Evolutionary conservation across 352 stramenopile genomes (phyloP), one percentile per base, ranked within the genome.

Genomic region (Phytophthora palmivora): DNA sequence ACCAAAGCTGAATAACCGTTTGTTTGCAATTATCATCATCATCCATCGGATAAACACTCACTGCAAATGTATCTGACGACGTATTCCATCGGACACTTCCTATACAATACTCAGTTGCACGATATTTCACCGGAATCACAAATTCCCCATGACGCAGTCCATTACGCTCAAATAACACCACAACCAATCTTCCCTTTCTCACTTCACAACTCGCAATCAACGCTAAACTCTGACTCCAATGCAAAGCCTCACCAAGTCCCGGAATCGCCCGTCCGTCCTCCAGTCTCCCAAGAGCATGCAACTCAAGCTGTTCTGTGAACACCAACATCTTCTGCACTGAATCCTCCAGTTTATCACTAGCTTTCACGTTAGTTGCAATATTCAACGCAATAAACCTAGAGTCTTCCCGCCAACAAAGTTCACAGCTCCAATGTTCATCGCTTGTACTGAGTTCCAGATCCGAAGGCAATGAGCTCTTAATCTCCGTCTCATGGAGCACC

Each of bases 101-200:
- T 14, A 92, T 73, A 8, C 46, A 33, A 18, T 71, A 76, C 4
- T 41, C 19, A 6, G 71, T 63, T 32, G 74, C 63, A 4, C 50
- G 46, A 43, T 79, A 82, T n/a, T 72, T 43, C 12, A 45, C 26
- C 4, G 82, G 76, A 19, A 94, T 64, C 16, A 70, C 55, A 53
- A 96, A 93, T 39, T 94, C 87, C 14, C 87, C 84, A 57, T 96
- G 87, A 2, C 82, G 77, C 37, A 94, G 63, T 1, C 87, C 87
- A 54, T 96, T 96, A 18, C 81, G 71, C 58, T 96, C 87, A 46
- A 96, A 96, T 54, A 95, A 94, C 15, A 93, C 82, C 12, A 94
- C 66, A 28, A 82, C 77, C 22, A 87, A 63, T 46, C 82, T 61
- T 3, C 79, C 70, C 24, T 82, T 85, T 37, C 84, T 72, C 30